Base-by-base conservation (phyloP, 2,329 filamentous ascomycete genomes). In the Colletotrichum theobromicola region DNA sequence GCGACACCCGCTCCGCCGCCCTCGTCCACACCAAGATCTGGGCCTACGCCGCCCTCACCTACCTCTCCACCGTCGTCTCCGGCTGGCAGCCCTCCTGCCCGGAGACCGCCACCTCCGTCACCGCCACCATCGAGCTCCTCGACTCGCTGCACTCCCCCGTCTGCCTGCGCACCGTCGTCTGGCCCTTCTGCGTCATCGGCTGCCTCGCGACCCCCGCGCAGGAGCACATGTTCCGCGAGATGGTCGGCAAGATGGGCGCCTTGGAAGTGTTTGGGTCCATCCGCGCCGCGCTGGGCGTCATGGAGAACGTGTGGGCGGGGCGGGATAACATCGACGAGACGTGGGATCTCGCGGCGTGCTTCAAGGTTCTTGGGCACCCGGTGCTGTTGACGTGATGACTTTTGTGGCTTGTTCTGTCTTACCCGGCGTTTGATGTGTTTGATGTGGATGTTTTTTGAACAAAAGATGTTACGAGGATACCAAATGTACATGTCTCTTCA, bases 41-140 rank as follows among this genome's bases (percentile, higher is more conserved):
- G 88, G 85, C 86, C 2, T 84, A 88, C 58, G 87, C 87, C 1
- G 82, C 86, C 1, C 80, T 88, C 2, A 83, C 85, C 9, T 90
- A 90, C 72, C 83, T 90, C 15, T 80, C 83, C 15, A 85, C 88
- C 5, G 87, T 90, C 24, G 82, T 88, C 4, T 85, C 84, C 2
- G 89, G 88, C 5, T 90, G 88, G 88, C 87, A 88, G 74, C 87
- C 88, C 1, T 83, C 83, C 0, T 85, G 82, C 61, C 79, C 81
- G 0, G 87, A 88, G 65, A 84, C 89, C 3, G 82, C 82, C 4
- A 74, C 76, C 28, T 75, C 80, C 26, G 79, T 87, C 76, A 55
- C 78, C 77, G 21, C 80, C 78, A 7, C 76, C 76, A 16, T 80
- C 74, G 78, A 82, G 13, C 78, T 87, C 64, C 77, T 88, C 9